A percentile compares a stretch with the other conserved stretches of the same genome.
Evolutionary conservation across 331 rosid species (phyloP).

Genomic region (Malus hybrid): DNA sequence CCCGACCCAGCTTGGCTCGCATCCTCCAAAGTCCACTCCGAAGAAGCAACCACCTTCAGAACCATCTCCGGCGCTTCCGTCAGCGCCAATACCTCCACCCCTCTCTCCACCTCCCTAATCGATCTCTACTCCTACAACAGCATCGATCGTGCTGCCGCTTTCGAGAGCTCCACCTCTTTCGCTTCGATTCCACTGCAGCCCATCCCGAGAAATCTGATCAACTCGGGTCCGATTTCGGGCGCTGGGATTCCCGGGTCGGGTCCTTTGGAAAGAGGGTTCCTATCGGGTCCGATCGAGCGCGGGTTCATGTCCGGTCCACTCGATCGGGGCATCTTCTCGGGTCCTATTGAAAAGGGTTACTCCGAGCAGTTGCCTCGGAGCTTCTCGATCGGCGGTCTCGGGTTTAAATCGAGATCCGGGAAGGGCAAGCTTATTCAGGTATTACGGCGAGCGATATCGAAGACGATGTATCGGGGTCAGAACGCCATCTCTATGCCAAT

Average conservation of each 20-base stretch:
- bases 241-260: conserved; percentile 57
- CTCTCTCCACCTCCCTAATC: conserved; percentile 68
- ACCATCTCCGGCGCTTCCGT: conserved; percentile 93
- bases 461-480: conserved; percentile 64
- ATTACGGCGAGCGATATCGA: conserved; percentile 56
- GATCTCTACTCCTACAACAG: conserved; percentile 67
- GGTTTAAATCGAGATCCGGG: conserved; percentile 40
- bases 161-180: conserved; percentile 79
- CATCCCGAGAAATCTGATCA: conserved; percentile 46
- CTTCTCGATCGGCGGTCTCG: conserved; percentile 68
- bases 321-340: conserved; percentile 75
- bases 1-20: conserved; percentile 70
- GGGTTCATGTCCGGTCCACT: conserved; percentile 94
- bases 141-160: conserved; percentile 84
- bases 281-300: conserved; percentile 95
- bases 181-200: conserved; percentile 91
- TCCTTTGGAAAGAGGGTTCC: conserved; percentile 72
- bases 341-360: conserved; percentile 62
- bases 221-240: conserved; percentile 67
- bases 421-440: conserved; percentile 49
- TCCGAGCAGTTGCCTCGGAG: conserved; percentile 68
- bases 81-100: conserved; percentile 93
- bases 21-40: conserved; percentile 76
- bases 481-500: conserved; percentile 67
- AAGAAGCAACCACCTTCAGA: conserved; percentile 80